Evolutionary conservation across 345 rosid species (phyloP), one percentile per base, ranked within the genome.

Genomic region (Aurinia saxatilis): DNA sequence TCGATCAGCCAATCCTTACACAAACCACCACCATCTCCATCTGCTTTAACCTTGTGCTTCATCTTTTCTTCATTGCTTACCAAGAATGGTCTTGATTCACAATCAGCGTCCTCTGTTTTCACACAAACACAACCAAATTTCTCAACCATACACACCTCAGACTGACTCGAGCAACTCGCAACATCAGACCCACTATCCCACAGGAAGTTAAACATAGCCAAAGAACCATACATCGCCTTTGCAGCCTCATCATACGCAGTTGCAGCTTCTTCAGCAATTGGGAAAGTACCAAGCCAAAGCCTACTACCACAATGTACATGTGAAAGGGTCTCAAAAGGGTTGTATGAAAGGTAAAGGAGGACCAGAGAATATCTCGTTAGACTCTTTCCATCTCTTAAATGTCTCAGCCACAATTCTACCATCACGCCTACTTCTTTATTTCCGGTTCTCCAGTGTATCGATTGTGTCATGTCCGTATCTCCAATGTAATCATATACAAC

Each of bases 231-330:
- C 86, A 91, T 86, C 0, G 78, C 77, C 15, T 31, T 65, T 8
- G 98, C 98, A 1, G 98, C 98, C 9, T 78, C 75, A 11, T 91
- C 98, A 35, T 88, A 91, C 17, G 96, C 95, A 19, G n/a, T n/a
- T n/a, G n/a, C n/a, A n/a, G n/a, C n/a, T n/a, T n/a, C n/a, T n/a
- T n/a, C n/a, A n/a, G n/a, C n/a, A n/a, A n/a, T n/a, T n/a, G n/a
- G n/a, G n/a, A n/a, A n/a, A n/a, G n/a, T n/a, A n/a, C n/a, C n/a
- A 33, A 91, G 86, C 98, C 98, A 91, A 4, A 88, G 79, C 54
- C 98, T 67, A 11, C 67, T 78, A 1, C 89, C 89, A 16, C 82
- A 36, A 11, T 81, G 25, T n/a, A n/a, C n/a, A n/a, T n/a, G n/a
- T n/a, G n/a, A n/a, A n/a, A n/a, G n/a, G n/a, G n/a, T n/a, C n/a